phyloP scores from a whole-genome alignment of 805 yeast species.

The Yueomyces sinensis region DNA sequence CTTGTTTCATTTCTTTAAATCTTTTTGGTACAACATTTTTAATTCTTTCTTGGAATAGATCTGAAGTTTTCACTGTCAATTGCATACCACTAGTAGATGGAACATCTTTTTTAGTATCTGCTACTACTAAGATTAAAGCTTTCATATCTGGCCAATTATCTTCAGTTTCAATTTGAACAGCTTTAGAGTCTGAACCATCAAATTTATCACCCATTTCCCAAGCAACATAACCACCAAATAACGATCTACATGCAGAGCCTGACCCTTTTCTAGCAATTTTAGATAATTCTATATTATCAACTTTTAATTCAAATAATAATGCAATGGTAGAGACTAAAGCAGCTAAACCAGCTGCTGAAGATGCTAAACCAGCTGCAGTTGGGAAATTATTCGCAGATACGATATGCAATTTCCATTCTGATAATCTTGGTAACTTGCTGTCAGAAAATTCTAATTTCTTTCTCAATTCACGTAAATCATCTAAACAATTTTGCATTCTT shows the following conservation, averaged over 20 bases:
- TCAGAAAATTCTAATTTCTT: constrained; percentile 42
- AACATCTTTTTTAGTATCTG: constrained; percentile 88
- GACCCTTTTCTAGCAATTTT: constrained; percentile 96
- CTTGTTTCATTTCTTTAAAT: constrained; percentile 65
- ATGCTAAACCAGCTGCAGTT: constrained; percentile 97
- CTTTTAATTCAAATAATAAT: constrained; percentile 71
- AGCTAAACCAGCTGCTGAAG: constrained; percentile 97
- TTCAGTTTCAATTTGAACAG: constrained; percentile 78
- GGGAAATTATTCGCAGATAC: constrained; percentile 96
- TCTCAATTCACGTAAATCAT: constrained; percentile 62
- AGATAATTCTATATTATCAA: constrained; percentile 71
- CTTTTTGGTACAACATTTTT: constrained; percentile 75
- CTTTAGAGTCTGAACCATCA: constrained; percentile 88
- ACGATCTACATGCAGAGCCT: constrained; percentile 95
- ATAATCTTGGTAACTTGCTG: constrained; percentile 42
- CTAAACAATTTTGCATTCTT: constrained; percentile 59
- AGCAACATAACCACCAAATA: constrained; percentile 96
- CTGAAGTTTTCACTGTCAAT: constrained; percentile 78
- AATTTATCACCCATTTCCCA: constrained; percentile 86
- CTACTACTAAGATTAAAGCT: constrained; percentile 84
- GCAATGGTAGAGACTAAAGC: constrained; percentile 90
- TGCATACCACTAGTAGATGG: constrained; percentile 97
- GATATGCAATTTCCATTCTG: constrained; percentile 57
- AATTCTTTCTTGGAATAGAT: constrained; percentile 71
- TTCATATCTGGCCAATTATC: constrained; percentile 87